Evolutionary conservation across 495 filamentous ascomycete species (phyloP).

Genomic region (Xylaria flabelliformis): DNA sequence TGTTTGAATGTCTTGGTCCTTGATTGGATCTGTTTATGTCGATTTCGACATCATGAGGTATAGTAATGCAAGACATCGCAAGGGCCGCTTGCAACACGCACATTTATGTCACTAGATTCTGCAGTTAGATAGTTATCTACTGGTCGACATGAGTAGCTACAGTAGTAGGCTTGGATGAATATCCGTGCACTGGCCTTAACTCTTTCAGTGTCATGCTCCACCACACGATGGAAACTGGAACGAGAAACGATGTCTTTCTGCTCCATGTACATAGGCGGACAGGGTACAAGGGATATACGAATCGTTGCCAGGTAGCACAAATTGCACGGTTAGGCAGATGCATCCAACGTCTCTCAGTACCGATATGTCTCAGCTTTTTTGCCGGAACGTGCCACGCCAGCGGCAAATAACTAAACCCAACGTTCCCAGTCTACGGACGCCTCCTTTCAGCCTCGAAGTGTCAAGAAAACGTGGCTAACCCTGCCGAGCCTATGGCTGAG

Average conservation of each 20-base stretch:
- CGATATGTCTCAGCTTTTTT: not conserved
- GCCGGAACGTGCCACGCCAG: not conserved
- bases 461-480: not conserved
- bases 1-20: not conserved
- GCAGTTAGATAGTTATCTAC: not conserved
- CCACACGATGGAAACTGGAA: not conserved
- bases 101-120: not conserved
- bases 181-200: conserved; percentile 2
- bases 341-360: conserved; percentile 5
- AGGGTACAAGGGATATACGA: not conserved
- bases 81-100: not conserved
- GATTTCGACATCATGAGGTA: not conserved
- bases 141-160: not conserved
- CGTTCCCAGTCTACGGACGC: not conserved
- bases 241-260: not conserved
- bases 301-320: not conserved
- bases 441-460: conserved; percentile 10
- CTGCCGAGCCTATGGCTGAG: too few relatives aligned
- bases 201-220: not conserved
- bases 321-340: not conserved
- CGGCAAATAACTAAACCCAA: not conserved
- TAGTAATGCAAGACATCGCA: conserved; percentile 4
- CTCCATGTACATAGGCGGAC: not conserved
- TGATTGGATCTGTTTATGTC: not conserved
- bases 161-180: not conserved